phyloP scores from a whole-genome alignment of 768 basidiomycete species.

The Leccinellum albellum region DNA sequence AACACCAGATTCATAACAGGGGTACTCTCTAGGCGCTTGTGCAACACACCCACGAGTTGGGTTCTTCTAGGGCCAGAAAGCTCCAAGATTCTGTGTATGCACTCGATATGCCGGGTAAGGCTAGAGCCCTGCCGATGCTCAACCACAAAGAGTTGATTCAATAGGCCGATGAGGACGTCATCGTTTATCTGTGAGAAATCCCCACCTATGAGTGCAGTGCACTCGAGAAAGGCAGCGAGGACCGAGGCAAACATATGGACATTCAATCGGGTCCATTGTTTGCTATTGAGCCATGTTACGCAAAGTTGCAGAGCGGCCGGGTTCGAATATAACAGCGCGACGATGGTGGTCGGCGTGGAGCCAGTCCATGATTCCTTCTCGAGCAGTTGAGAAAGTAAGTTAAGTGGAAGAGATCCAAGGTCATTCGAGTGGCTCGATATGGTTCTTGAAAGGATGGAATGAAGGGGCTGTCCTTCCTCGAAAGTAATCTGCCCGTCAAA shows the following conservation, averaged over 20 bases:
- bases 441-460: background rate
- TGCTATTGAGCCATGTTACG: slow-evolving; percentile 38
- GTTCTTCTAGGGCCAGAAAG: slow-evolving; percentile 20
- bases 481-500: slow-evolving; percentile 22
- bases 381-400: slow-evolving; percentile 37
- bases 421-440: background rate
- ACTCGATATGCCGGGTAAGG: slow-evolving; percentile 14
- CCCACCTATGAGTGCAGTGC: slow-evolving; percentile 15
- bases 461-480: slow-evolving; percentile 5
- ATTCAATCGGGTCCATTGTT: slow-evolving; percentile 10
- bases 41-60: slow-evolving; percentile 21
- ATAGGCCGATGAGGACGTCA: slow-evolving; percentile 30
- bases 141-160: slow-evolving; percentile 23
- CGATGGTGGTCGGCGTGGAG: slow-evolving; percentile 42
- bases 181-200: slow-evolving; percentile 20
- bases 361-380: slow-evolving; percentile 39
- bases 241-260: slow-evolving; percentile 35
- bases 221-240: slow-evolving; percentile 48
- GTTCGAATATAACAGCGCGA: slow-evolving; percentile 42
- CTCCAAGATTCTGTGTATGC: slow-evolving; percentile 29
- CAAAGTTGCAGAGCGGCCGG: slow-evolving; percentile 25
- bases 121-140: background rate
- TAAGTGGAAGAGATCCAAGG: slow-evolving; percentile 11
- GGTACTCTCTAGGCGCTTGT: slow-evolving; percentile 25
- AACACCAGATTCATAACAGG: slow-evolving; percentile 26